These are phyloP conservation scores for Bjerkandera adusta DNA, from an alignment of 1,284 basidiomycete genomes.

Conservation along the genomic window DNA sequence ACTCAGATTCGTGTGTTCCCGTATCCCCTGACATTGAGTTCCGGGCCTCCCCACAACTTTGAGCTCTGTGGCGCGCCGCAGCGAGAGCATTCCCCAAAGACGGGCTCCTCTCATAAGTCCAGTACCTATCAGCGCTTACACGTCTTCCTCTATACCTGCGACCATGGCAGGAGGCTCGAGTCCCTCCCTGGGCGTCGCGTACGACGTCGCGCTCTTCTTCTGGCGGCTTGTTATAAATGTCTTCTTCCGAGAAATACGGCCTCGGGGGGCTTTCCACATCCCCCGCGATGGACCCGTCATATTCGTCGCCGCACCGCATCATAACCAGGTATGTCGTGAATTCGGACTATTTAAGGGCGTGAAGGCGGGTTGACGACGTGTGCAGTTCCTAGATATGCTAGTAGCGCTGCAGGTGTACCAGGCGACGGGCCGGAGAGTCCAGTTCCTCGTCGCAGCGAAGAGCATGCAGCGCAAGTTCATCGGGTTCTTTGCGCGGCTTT, in stretches of 20 bases:
- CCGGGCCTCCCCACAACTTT: too few relatives aligned
- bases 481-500: conserved; percentile 81
- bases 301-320: conserved; percentile 97
- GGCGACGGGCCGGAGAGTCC: conserved; percentile 84
- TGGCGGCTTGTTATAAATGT: conserved; percentile 88
- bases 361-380: background rate
- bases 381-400: conserved; percentile 92
- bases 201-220: conserved; percentile 72
- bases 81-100: too few relatives aligned
- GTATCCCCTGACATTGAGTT: too few relatives aligned
- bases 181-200: conserved; percentile 38
- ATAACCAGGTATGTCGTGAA: conserved; percentile 74
- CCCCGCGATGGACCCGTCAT: conserved; percentile 92
- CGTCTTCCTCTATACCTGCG: too few relatives aligned
- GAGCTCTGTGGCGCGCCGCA: too few relatives aligned
- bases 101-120: too few relatives aligned
- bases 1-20: too few relatives aligned
- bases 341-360: conserved; percentile 5
- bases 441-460: conserved; percentile 92
- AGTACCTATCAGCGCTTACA: too few relatives aligned
- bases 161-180: too few relatives aligned
- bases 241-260: conserved; percentile 97
- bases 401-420: conserved; percentile 86
- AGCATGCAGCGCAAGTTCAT: conserved; percentile 82
- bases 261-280: conserved; percentile 93